Evolutionary conservation across 2,329 filamentous ascomycete genomes (phyloP).

Genomic region (Cladosporium sp.): DNA sequence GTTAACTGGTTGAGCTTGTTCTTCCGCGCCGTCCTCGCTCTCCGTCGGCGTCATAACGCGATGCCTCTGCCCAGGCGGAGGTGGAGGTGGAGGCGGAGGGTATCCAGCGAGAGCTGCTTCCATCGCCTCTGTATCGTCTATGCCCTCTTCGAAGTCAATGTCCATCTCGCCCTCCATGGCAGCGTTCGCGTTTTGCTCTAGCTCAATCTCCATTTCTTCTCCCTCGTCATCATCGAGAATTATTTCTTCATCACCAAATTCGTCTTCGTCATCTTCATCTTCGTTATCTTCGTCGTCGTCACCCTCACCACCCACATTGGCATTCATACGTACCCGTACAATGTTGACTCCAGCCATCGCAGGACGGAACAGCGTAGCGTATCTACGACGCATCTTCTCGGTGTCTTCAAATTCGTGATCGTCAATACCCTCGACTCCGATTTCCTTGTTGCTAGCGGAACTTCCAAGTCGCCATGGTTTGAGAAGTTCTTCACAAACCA

Average conservation of each 20-base stretch:
- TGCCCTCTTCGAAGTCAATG: slow-evolving; percentile 49
- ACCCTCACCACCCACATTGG: slow-evolving; percentile 50
- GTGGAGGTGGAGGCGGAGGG: slow-evolving; percentile 63
- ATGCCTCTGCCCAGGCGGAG: slow-evolving; percentile 37
- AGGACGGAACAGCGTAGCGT: slow-evolving; percentile 40
- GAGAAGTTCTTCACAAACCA: slow-evolving; percentile 89
- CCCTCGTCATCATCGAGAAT: slow-evolving; percentile 8
- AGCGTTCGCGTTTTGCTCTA: slow-evolving; percentile 30
- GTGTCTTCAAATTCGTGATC: slow-evolving; percentile 70
- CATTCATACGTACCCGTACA: slow-evolving; percentile 29
- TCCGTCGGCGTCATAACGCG: slow-evolving; percentile 33
- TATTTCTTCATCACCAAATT: slow-evolving; percentile 26
- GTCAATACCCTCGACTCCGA: slow-evolving; percentile 77
- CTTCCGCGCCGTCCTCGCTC: slow-evolving; percentile 49
- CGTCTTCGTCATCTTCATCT: slow-evolving; percentile 41
- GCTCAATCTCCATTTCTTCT: slow-evolving; percentile 51
- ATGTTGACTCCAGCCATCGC: slow-evolving; percentile 31
- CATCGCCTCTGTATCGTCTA: slow-evolving; percentile 70
- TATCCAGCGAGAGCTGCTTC: slow-evolving; percentile 79
- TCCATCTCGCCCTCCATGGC: slow-evolving; percentile 48
- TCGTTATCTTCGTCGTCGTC: slow-evolving; percentile 47
- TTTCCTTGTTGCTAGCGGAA: slow-evolving; percentile 72
- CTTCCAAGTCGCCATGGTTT: slow-evolving; percentile 86
- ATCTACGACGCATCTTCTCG: slow-evolving; percentile 39
- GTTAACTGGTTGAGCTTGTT: slow-evolving; percentile 44